Evolutionary conservation across 257 asterid species (phyloP), one percentile per base, ranked within the genome.

Genomic region (Galeopsis tetrahit): DNA sequence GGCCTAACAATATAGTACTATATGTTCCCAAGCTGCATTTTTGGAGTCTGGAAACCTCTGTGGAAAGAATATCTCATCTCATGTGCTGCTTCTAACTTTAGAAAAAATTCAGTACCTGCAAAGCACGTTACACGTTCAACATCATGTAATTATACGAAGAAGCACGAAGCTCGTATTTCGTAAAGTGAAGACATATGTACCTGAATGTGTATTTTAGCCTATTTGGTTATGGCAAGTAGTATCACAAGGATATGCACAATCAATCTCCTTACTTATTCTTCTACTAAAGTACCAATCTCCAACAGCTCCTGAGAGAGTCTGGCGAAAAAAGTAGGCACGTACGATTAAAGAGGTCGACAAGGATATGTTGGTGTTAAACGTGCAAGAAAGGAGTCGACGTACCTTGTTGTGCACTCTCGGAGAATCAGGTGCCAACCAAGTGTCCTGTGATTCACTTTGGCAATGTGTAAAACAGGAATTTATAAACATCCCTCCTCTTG

Each of bases 281-380:
- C 95, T 82, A 36, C 93, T 83, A n/a, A 89, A 94, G 78, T 89
- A 94, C 99, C 99, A 94, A 75, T 91, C 97, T 1, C 99, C 99
- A n/a, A 94, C 93, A 17, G 99, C 96, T 80, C 82, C 83, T 13
- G 99, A 85, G 57, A 94, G 87, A 35, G 87, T 85, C 99, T 91
- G 88, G 17, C 66, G 56, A 40, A 36, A 65, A 31, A 42, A 1
- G 6, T 10, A 14, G 14, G 28, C 28, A 21, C 28, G 28, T 21
- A 21, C 0, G 28, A 21, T 21, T 0, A 21, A 21, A 21, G 28
- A 1, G 1, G 28, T 21, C 28, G 49, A 5, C 59, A 15, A 14
- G 31, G 17, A 46, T 46, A 10, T 46, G 5, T 13, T 11, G 6
- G 52, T 2, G 13, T 49, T n/a, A 0, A 49, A 49, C 8, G 28